These are phyloP conservation scores for Suhomyces kilbournensis DNA, from an alignment of 805 yeast species.

Conservation along the genomic window DNA sequence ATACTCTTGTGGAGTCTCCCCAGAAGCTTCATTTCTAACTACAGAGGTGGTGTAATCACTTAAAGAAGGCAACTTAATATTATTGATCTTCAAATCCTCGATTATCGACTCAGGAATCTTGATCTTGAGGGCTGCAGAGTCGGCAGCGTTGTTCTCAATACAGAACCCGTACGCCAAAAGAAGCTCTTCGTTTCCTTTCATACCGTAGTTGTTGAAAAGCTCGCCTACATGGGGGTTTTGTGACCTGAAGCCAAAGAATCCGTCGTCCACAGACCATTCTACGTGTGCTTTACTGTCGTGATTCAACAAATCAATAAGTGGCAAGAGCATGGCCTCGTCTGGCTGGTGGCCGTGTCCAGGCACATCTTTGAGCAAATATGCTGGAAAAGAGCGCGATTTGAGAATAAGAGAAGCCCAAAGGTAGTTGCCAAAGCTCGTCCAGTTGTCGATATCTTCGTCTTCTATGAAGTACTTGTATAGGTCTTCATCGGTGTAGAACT, in stretches of 20 bases:
- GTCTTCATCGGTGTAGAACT: slow-evolving; percentile 37
- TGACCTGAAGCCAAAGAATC: slow-evolving; percentile 42
- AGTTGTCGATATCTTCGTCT: slow-evolving; percentile 31
- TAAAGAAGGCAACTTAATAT: slow-evolving; percentile 36
- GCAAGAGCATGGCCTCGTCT: slow-evolving; percentile 67
- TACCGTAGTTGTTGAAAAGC: slow-evolving; percentile 80
- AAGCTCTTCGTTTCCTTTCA: slow-evolving; percentile 81
- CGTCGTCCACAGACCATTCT: slow-evolving; percentile 50
- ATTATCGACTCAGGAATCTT: slow-evolving; percentile 42
- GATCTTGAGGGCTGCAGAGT: slow-evolving; percentile 57
- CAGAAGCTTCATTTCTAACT: slow-evolving; percentile 2
- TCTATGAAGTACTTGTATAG: slow-evolving; percentile 24
- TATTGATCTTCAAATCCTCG: slow-evolving; percentile 29
- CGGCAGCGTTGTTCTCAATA: slow-evolving; percentile 54
- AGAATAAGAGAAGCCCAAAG: slow-evolving; percentile 74
- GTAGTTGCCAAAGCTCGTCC: slow-evolving; percentile 68
- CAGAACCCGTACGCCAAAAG: slow-evolving; percentile 82
- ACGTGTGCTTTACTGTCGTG: slow-evolving; percentile 63
- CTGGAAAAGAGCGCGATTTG: slow-evolving; percentile 80
- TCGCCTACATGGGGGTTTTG: slow-evolving; percentile 33
- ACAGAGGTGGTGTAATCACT: slow-evolving; percentile 40
- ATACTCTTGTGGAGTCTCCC: slow-evolving; percentile 4
- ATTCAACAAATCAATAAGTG: slow-evolving; percentile 75
- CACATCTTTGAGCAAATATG: slow-evolving; percentile 46
- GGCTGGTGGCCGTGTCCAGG: slow-evolving; percentile 24